Evolutionary conservation across 768 basidiomycete species (phyloP), one percentile per base, ranked within the genome.

Genomic region (Neoboletus subvelutipes): DNA sequence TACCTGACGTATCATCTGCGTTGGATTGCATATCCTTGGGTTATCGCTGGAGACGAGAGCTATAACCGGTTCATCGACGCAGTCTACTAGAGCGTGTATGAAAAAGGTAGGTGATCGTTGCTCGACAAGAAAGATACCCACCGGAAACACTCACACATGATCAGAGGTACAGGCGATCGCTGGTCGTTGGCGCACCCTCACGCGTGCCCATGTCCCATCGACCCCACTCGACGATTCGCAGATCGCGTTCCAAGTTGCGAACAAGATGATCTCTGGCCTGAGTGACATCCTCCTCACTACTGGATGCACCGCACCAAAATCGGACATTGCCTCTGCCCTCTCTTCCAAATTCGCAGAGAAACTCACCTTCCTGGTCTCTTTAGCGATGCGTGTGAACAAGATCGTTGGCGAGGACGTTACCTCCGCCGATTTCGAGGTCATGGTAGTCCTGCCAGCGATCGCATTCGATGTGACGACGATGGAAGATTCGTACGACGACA

Each of bases 301-400:
- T 1, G 69, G 71, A n/a, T 71, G 71, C 41, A 50, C 50, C 2
- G 53, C 63, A 0, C 50, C 57, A n/a, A 63, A 58, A 53, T 20
- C 57, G 1, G 66, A 70, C 15, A 65, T 82, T 5, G 72, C 74
- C 20, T 73, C 76, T 4, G 70, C 73, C 8, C 69, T 84, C 48
- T 67, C 71, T 9, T 63, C 71, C 5, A 75, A 73, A 28, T 85
- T 85, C 60, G 69, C 71, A 1, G 76, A 75, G 0, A 75, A 76
- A 17, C 71, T 85, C 26, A 62, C 65, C 17, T 64, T 72, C 13
- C 71, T 85, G 36, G 75, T 80, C 39, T 73, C 75, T 22, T 65
- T 75, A 6, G 80, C 83, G 2, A 71, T 80, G 55, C 74, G 74
- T 9, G 68, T 86, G 55, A 83, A 83, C 54, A 71, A 71, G 60